Conservation (phyloP, 805 yeast genomes). For the Metschnikowia gelsemii region DNA sequence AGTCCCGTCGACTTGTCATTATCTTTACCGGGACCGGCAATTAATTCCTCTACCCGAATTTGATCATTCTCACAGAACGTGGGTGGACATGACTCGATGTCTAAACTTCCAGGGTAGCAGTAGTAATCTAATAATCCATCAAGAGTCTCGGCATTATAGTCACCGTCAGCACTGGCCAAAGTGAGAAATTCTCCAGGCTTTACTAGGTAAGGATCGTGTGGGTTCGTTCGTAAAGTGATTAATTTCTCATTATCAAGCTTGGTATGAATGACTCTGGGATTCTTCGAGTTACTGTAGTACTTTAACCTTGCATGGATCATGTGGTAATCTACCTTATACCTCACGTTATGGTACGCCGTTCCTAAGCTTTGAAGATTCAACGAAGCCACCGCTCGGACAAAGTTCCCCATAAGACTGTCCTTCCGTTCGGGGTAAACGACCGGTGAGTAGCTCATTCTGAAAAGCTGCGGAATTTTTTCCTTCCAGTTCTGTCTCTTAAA, state of each 20-base stretch:
- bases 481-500: too few relatives aligned
- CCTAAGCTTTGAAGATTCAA: constrained; percentile 14
- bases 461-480: too few relatives aligned
- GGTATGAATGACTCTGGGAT: constrained; percentile 39
- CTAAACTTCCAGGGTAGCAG: constrained; percentile 9
- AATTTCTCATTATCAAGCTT: constrained; percentile 34
- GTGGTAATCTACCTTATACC: constrained; percentile 34
- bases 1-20: background rate
- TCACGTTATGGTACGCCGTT: constrained; percentile 25
- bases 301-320: constrained; percentile 36
- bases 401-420: constrained; percentile 10
- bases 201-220: constrained; percentile 32
- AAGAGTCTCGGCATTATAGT: constrained; percentile 12
- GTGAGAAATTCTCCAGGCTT: constrained; percentile 35
- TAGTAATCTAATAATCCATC: constrained; percentile 16
- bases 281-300: constrained; percentile 38
- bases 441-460: constrained; percentile 8
- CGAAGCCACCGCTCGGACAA: constrained; percentile 15
- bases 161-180: constrained; percentile 13
- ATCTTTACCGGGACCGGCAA: background rate
- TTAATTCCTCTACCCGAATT: background rate
- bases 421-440: constrained; percentile 7
- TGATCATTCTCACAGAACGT: constrained; percentile 1
- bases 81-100: constrained; percentile 12
- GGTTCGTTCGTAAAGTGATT: constrained; percentile 39